These are phyloP conservation scores for Tricholoma bakamatsutake DNA, from an alignment of 768 basidiomycete genomes.

Conservation along the genomic window DNA sequence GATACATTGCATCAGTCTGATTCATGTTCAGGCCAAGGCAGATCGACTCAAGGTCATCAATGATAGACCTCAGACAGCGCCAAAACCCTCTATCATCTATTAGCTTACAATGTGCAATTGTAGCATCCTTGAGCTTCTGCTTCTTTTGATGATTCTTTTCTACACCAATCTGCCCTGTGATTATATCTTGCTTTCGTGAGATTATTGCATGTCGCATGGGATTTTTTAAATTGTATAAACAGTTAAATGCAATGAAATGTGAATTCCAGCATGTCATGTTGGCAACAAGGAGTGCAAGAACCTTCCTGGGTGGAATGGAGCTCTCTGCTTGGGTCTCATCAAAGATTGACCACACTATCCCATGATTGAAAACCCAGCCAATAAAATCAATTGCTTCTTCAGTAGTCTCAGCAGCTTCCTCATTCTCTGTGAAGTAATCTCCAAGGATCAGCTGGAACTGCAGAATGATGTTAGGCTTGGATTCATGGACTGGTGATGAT, in stretches of 20 bases:
- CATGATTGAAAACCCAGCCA: conserved; percentile 22
- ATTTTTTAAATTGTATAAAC: conserved; percentile 18
- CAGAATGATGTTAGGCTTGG: too few species aligned
- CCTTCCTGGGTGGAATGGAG: conserved; percentile 11
- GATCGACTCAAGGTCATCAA: conserved; percentile 8
- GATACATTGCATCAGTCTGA: conserved; percentile 17
- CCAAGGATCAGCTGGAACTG: conserved; percentile 19
- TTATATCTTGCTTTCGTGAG: conserved; percentile 12
- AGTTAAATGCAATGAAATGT: conserved; percentile 20
- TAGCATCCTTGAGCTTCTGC: conserved; percentile 14
- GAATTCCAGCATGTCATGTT: conserved; percentile 26
- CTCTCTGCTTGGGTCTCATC: conserved; percentile 14
- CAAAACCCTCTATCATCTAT: conserved; percentile 17
- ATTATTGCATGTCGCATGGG: conserved; percentile 16
- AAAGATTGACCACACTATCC: conserved; percentile 19
- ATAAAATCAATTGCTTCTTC: conserved; percentile 21
- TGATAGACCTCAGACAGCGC: conserved; percentile 10
- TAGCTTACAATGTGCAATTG: conserved; percentile 14
- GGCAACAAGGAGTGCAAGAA: conserved; percentile 20
- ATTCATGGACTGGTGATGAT: too few species aligned
- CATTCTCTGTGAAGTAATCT: conserved; percentile 19
- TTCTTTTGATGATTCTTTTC: conserved; percentile 19
- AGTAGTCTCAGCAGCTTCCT: conserved; percentile 14
- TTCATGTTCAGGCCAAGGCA: too few species aligned
- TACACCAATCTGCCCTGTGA: conserved; percentile 21